Percentiles rank a stretch among this genome's conserved stretches.
Evolutionary conservation across 345 rosid species (phyloP).

Genomic region (Moringa oleifera): DNA sequence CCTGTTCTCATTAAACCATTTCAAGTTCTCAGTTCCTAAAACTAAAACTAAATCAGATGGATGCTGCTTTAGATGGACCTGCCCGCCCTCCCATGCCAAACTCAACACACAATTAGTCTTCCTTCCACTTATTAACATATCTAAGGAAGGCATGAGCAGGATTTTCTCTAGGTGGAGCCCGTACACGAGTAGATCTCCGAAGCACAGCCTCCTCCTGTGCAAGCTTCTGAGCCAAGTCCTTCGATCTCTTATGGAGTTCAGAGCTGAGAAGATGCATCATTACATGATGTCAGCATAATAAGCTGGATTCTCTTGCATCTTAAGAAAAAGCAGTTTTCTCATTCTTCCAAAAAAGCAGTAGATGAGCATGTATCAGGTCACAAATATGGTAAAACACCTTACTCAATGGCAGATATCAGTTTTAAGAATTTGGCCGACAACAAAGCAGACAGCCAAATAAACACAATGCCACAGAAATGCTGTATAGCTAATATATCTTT

Average conservation of each 20-base stretch:
- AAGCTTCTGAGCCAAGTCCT: slow-evolving; percentile 49
- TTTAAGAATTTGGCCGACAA: not conserved
- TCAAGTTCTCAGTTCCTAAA: not conserved
- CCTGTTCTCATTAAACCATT: not conserved
- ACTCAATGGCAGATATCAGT: not conserved
- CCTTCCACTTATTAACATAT: slow-evolving; percentile 93
- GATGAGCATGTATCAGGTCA: not conserved
- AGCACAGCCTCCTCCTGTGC: slow-evolving; percentile 78
- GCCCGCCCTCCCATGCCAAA: not conserved
- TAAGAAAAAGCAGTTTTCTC: too few species aligned
- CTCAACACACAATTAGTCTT: slow-evolving; percentile 35
- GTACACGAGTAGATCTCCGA: slow-evolving; percentile 84
- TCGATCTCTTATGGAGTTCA: slow-evolving; percentile 63
- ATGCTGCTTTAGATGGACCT: not conserved
- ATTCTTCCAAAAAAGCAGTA: too few species aligned
- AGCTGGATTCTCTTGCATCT: not conserved
- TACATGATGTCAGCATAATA: too few species aligned
- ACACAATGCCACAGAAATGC: too few species aligned
- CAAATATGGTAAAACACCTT: too few species aligned
- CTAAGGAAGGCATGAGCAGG: slow-evolving; percentile 70
- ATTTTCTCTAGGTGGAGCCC: slow-evolving; percentile 77
- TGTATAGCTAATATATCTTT: too few species aligned
- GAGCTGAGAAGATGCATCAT: slow-evolving; percentile 29
- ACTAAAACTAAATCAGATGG: not conserved
- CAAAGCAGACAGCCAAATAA: not conserved